Base-by-base conservation (phyloP, 305 asterid species). In the Fraxinus floribunda region DNA sequence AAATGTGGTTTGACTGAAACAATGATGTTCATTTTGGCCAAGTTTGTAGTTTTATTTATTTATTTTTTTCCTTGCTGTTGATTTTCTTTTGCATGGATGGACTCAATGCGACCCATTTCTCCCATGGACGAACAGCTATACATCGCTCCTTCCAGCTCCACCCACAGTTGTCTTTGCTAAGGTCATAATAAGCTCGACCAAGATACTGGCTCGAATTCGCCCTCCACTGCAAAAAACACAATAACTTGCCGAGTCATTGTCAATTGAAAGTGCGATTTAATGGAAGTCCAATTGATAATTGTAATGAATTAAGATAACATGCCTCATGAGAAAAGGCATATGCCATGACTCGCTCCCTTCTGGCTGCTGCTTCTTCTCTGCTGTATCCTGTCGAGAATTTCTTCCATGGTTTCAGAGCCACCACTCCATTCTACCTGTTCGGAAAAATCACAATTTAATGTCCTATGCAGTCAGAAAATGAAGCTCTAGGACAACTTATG, bases 141-240 rank as follows among this genome's bases (percentile, higher is more conserved):
- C 98, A 94, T 4, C 97, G 77, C 76, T 94, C 97, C 79, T 86
- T 91, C 97, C 98, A 91, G 90, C 98, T 93, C 98, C 98, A 94
- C 10, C 97, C 97, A 94, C 97, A 91, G 80, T 93, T 87, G 38
- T 90, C 97, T 84, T 94, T 91, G 83, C 97, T 88, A 1, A 93
- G 89, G 75, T 94, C 94, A 73, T 94, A 93, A 82, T 94, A 94
- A 8, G 97, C 92, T 79, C 88, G 97, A 2, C 98, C 97, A n/a
- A 93, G 93, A 81, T 85, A 85, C 41, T 87, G 92, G 32, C 87
- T 91, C 1, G 97, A 76, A 79, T 86, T 92, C 7, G 93, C 97
- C 87, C 93, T 91, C 97, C 98, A 93, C 98, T 93, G 88, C 76
- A 79, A 81, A 80, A 32, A 11, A 30, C 36, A 44, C 24, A 7